phyloP scores from a whole-genome alignment of 768 basidiomycete species.

The Phylloporus sp. region DNA sequence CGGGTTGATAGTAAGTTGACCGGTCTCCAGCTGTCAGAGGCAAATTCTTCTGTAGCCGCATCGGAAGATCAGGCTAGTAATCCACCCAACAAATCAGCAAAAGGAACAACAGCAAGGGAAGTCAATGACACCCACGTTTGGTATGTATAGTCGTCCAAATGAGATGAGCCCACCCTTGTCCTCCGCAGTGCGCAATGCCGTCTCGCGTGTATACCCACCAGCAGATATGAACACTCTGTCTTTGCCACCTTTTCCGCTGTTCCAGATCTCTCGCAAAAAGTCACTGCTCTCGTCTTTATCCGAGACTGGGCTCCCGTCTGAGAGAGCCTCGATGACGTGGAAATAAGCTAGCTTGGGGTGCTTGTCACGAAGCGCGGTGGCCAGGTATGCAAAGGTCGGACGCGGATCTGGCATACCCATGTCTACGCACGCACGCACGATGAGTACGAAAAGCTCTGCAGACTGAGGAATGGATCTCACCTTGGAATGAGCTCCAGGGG shows the following conservation, averaged over 20 bases:
- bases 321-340: slow-evolving; percentile 45
- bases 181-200: slow-evolving; percentile 35
- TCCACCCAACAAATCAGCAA: background rate
- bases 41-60: slow-evolving; percentile 22
- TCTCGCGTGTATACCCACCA: too few species aligned
- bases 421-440: slow-evolving; percentile 24
- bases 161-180: slow-evolving; percentile 21
- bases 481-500: slow-evolving; percentile 48
- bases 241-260: too few species aligned
- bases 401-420: too few species aligned
- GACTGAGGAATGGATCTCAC: slow-evolving; percentile 15
- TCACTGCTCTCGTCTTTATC: background rate
- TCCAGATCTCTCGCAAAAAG: too few species aligned
- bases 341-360: slow-evolving; percentile 44
- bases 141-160: slow-evolving; percentile 36
- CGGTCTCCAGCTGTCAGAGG: slow-evolving; percentile 18
- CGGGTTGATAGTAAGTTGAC: slow-evolving; percentile 20
- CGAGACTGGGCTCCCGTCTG: slow-evolving; percentile 7
- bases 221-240: too few species aligned
- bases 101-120: background rate
- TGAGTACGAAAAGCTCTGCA: background rate
- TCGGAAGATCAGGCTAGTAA: slow-evolving; percentile 31
- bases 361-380: slow-evolving; percentile 35
- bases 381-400: slow-evolving; percentile 53
- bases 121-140: slow-evolving; percentile 33